Conservation (phyloP, 345 rosid species). For the Orychophragmus violaceus region DNA sequence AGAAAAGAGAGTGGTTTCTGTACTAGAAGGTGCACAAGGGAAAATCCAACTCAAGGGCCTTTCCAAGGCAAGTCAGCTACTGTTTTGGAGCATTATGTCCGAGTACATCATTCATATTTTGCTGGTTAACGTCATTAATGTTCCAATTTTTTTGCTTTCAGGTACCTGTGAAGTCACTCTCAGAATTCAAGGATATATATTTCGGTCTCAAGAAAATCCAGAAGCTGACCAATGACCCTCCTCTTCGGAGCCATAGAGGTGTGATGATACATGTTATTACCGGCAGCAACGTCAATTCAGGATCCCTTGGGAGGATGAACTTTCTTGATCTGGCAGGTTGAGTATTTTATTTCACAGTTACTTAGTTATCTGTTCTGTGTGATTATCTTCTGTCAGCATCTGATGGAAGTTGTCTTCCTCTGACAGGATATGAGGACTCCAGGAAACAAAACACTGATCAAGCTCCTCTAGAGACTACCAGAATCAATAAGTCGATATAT, state of each 20-base stretch:
- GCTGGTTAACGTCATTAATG: background rate
- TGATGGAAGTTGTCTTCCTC: background rate
- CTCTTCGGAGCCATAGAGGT: slow-evolving; percentile 47
- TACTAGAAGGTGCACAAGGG: slow-evolving; percentile 48
- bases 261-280: slow-evolving; percentile 44
- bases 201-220: slow-evolving; percentile 20
- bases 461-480: slow-evolving; percentile 40
- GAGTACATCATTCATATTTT: background rate
- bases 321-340: slow-evolving; percentile 74
- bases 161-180: slow-evolving; percentile 49
- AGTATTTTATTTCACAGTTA: background rate
- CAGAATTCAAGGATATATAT: slow-evolving; percentile 49
- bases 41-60: slow-evolving; percentile 67
- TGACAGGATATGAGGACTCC: slow-evolving; percentile 61
- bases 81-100: background rate
- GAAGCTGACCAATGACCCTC: slow-evolving; percentile 32
- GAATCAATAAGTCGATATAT: slow-evolving; percentile 57
- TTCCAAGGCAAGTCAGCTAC: slow-evolving; percentile 49
- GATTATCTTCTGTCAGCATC: background rate
- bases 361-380: background rate
- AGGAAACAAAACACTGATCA: slow-evolving; percentile 38
- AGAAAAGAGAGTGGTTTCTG: slow-evolving; percentile 36
- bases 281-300: background rate
- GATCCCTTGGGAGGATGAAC: slow-evolving; percentile 52
- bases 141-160: slow-evolving; percentile 20